Percentiles rank a stretch among this genome's conserved stretches.
Evolutionary conservation across 2,329 filamentous ascomycete genomes (phyloP).

Genomic region (Teratosphaeria gauchensis): DNA sequence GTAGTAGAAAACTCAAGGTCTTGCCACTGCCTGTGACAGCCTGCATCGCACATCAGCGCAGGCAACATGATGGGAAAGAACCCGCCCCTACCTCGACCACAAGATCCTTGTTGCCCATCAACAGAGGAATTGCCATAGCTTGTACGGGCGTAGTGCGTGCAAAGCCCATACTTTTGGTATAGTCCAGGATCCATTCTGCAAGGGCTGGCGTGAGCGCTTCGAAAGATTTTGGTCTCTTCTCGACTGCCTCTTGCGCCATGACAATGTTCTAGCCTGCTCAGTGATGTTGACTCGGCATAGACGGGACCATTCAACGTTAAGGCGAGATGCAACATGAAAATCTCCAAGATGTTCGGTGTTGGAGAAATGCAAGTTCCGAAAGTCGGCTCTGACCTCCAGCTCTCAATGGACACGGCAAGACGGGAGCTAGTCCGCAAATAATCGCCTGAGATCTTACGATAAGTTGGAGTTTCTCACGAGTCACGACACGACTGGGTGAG

Average conservation of each 20-base stretch:
- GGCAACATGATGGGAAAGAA: neutral
- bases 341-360: neutral
- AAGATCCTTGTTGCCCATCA: constrained; percentile 82
- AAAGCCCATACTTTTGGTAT: constrained; percentile 76
- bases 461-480: too few species aligned
- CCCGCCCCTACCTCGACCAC: constrained; percentile 59
- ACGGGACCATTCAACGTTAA: neutral
- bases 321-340: neutral
- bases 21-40: constrained; percentile 89
- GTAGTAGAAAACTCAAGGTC: constrained; percentile 76
- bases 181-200: constrained; percentile 78
- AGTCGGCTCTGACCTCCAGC: neutral
- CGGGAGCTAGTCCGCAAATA: neutral
- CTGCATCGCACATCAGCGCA: constrained; percentile 25
- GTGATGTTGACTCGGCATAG: neutral
- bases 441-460: neutral
- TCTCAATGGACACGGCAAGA: neutral
- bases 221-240: constrained; percentile 48
- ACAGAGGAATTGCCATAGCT: constrained; percentile 78
- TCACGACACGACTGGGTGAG: too few species aligned
- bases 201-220: constrained; percentile 59
- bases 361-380: neutral
- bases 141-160: constrained; percentile 88
- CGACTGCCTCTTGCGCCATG: neutral
- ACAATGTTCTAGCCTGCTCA: neutral